Evolutionary conservation across 2,329 filamentous ascomycete species (phyloP).

Genomic region (Lecanoromycetidae sp.): DNA sequence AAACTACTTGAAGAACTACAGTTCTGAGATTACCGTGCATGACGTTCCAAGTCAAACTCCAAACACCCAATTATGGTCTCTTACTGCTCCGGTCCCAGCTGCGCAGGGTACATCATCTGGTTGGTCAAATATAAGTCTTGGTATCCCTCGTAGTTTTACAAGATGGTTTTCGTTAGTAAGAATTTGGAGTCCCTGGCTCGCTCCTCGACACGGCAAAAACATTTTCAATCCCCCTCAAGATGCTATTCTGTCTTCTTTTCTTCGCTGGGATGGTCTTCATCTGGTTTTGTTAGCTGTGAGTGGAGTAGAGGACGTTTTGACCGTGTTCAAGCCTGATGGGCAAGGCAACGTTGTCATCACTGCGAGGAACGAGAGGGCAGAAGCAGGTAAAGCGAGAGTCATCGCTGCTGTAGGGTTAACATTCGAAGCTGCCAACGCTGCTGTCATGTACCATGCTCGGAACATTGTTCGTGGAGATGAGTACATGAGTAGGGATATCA

Average conservation of each 20-base stretch:
- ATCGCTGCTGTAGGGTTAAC: slow-evolving; percentile 59
- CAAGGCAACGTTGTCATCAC: slow-evolving; percentile 57
- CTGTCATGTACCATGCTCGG: slow-evolving; percentile 79
- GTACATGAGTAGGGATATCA: slow-evolving; percentile 31
- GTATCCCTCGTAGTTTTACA: slow-evolving; percentile 49
- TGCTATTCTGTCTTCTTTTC: slow-evolving; percentile 64
- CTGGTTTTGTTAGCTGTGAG: slow-evolving; percentile 69
- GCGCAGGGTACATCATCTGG: slow-evolving; percentile 48
- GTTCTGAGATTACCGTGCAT: slow-evolving; percentile 43
- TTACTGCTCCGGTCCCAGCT: slow-evolving; percentile 44
- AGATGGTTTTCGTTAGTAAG: slow-evolving; percentile 76
- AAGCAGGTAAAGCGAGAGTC: slow-evolving; percentile 46
- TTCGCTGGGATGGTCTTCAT: slow-evolving; percentile 58
- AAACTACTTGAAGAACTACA: slow-evolving; percentile 47
- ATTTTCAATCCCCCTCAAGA: slow-evolving; percentile 62
- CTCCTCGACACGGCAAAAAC: slow-evolving; percentile 66
- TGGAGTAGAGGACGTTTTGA: slow-evolving; percentile 57
- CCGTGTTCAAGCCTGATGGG: slow-evolving; percentile 53
- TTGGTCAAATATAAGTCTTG: slow-evolving; percentile 46
- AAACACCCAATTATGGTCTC: slow-evolving; percentile 57
- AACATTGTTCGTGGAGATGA: slow-evolving; percentile 44
- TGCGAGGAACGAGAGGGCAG: slow-evolving; percentile 56
- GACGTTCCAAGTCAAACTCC: slow-evolving; percentile 53
- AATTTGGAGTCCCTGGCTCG: slow-evolving; percentile 72
- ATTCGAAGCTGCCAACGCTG: slow-evolving; percentile 65